Conservation (phyloP, 2,329 filamentous ascomycete species). For the Proliferodiscus dingleyae region DNA sequence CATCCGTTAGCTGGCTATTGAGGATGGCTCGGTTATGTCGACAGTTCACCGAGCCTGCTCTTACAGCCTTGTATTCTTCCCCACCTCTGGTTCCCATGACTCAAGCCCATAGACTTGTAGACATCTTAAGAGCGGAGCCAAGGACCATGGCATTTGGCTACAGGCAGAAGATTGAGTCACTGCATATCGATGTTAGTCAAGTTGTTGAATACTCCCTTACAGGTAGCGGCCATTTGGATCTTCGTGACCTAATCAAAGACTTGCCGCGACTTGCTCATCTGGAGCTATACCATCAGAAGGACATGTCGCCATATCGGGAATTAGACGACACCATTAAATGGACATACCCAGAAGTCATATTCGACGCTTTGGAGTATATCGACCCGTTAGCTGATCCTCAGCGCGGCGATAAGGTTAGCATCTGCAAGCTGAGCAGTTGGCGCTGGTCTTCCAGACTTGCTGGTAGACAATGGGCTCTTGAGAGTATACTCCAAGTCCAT, state of each 20-base stretch:
- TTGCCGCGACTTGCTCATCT: slow-evolving; percentile 65
- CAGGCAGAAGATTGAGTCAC: slow-evolving; percentile 28
- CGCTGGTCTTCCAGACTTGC: slow-evolving; percentile 56
- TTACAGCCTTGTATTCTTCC: slow-evolving; percentile 66
- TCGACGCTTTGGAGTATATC: slow-evolving; percentile 58
- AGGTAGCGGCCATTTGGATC: slow-evolving; percentile 48
- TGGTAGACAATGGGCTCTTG: slow-evolving; percentile 40
- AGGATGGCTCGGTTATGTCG: slow-evolving; percentile 58
- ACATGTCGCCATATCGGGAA: slow-evolving; percentile 61
- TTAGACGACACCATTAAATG: slow-evolving; percentile 57
- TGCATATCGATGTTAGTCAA: slow-evolving; percentile 34
- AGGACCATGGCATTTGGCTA: slow-evolving; percentile 25
- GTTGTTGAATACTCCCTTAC: slow-evolving; percentile 50
- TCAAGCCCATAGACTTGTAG: slow-evolving; percentile 46
- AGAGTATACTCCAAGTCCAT: slow-evolving; percentile 50
- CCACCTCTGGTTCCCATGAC: slow-evolving; percentile 56
- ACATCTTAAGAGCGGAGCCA: slow-evolving; percentile 40
- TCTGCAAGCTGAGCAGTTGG: slow-evolving; percentile 46
- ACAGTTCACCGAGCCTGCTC: slow-evolving; percentile 64
- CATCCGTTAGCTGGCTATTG: slow-evolving; percentile 57
- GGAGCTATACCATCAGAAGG: slow-evolving; percentile 65
- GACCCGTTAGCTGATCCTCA: slow-evolving; percentile 33
- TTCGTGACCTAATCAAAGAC: slow-evolving; percentile 54
- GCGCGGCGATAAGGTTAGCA: slow-evolving; percentile 26
- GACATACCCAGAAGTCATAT: slow-evolving; percentile 63